Evolutionary conservation across 352 stramenopile species (phyloP).

Genomic region (Globisporangium radiosum): DNA sequence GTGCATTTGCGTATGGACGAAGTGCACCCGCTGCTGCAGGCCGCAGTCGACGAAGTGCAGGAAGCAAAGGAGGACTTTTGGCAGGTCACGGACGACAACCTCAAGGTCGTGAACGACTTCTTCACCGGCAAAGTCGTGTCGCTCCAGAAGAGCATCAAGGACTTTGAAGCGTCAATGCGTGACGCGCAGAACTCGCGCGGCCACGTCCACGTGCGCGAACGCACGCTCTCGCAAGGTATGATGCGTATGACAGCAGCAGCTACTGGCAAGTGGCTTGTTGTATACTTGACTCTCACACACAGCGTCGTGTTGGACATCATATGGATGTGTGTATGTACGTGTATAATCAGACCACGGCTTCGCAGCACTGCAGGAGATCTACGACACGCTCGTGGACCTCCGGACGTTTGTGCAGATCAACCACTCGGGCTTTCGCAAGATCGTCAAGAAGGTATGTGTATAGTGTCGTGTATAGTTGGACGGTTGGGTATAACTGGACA

Average conservation of each 20-base stretch:
- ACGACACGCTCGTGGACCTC: slow-evolving; percentile 86
- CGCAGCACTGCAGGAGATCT: slow-evolving; percentile 82
- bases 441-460: slow-evolving; percentile 84
- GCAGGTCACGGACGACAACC: slow-evolving; percentile 68
- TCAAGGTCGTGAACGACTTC: slow-evolving; percentile 85
- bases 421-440: slow-evolving; percentile 90
- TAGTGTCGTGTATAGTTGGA: not conserved
- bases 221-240: slow-evolving; percentile 56
- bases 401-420: slow-evolving; percentile 91
- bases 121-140: slow-evolving; percentile 64
- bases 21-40: slow-evolving; percentile 47
- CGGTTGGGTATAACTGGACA: not conserved
- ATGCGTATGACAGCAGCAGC: not conserved
- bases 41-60: slow-evolving; percentile 51
- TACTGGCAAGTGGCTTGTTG: not conserved
- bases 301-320: not conserved
- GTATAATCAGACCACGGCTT: slow-evolving; percentile 53
- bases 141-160: slow-evolving; percentile 56
- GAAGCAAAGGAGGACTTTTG: slow-evolving; percentile 81
- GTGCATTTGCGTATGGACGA: slow-evolving; percentile 51
- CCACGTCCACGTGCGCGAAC: slow-evolving; percentile 63
- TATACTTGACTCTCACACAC: not conserved
- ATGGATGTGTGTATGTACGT: not conserved
- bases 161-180: slow-evolving; percentile 64
- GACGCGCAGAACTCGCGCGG: slow-evolving; percentile 68